Conservation (phyloP, 73 alveolate species). For the Paramecium sexaurelia region DNA sequence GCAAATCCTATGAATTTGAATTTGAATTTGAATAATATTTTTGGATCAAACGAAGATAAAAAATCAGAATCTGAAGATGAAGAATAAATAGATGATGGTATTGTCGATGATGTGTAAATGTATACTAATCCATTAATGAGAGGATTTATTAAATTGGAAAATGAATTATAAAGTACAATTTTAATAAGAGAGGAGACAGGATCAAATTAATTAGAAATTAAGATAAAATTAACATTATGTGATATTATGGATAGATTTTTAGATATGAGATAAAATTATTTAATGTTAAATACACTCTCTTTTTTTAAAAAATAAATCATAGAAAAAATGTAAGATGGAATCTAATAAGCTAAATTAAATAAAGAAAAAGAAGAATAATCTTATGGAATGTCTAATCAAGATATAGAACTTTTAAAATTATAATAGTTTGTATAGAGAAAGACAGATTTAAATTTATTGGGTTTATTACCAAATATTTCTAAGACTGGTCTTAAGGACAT, state of each 20-base stretch:
- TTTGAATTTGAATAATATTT: not conserved
- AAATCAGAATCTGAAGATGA: constrained; percentile 45
- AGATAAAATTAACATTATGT: constrained; percentile 54
- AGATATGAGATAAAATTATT: constrained; percentile 63
- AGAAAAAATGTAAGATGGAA: not conserved
- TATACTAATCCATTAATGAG: constrained; percentile 67
- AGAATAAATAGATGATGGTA: constrained; percentile 28
- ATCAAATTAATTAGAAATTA: constrained; percentile 55
- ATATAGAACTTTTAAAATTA: not conserved
- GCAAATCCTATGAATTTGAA: not conserved
- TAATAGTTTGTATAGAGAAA: not conserved
- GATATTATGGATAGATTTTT: constrained; percentile 60
- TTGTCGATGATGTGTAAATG: constrained; percentile 38
- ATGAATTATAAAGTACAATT: constrained; percentile 30
- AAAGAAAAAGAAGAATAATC: not conserved
- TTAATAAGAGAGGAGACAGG: constrained; percentile 50
- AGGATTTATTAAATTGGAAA: constrained; percentile 60
- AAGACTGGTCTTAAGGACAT: constrained; percentile 60
- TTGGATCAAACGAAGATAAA: constrained; percentile 34
- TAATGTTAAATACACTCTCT: constrained; percentile 31
- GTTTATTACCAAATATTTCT: constrained; percentile 54
- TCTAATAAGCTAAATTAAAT: not conserved
- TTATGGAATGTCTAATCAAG: not conserved
- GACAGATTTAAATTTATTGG: constrained; percentile 19
- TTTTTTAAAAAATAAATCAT: constrained; percentile 46